Evolutionary conservation across 768 basidiomycete genomes (phyloP).

Genomic region (Rhizopogon roseolus): DNA sequence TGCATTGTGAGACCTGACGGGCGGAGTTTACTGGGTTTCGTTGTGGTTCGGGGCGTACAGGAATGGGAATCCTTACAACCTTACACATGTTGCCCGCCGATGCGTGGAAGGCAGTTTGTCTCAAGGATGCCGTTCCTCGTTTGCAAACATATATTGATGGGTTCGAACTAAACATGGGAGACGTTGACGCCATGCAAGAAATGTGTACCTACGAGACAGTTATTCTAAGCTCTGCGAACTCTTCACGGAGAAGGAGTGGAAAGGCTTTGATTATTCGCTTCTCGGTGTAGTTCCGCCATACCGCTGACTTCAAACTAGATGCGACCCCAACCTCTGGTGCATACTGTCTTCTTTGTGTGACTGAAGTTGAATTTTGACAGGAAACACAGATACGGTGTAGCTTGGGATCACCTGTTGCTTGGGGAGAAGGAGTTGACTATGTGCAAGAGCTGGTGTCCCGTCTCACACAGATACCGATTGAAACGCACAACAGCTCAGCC

Average conservation of each 20-base stretch:
- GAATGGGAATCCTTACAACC: too few relatives aligned
- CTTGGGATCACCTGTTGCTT: constrained; percentile 76
- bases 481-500: constrained; percentile 67
- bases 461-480: constrained; percentile 66
- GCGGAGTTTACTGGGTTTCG: too few relatives aligned
- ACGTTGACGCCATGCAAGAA: constrained; percentile 71
- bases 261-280: constrained; percentile 75
- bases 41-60: too few relatives aligned
- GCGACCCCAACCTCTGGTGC: constrained; percentile 4
- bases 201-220: constrained; percentile 87
- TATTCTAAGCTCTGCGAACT: constrained; percentile 85
- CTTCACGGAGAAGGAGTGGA: constrained; percentile 87
- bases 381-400: constrained; percentile 47
- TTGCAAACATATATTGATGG: constrained; percentile 53
- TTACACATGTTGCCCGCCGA: too few relatives aligned
- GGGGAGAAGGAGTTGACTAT: constrained; percentile 69
- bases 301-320: not conserved
- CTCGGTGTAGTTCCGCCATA: not conserved
- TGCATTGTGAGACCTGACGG: too few relatives aligned
- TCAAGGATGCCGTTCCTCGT: constrained; percentile 55
- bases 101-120: constrained; percentile 66
- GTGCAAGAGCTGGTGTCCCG: constrained; percentile 79
- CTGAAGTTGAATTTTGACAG: not conserved
- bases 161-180: constrained; percentile 52
- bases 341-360: constrained; percentile 1